Evolutionary conservation across 1,139 yeast species (phyloP).

Genomic region (Meyerozyma carpophila): DNA sequence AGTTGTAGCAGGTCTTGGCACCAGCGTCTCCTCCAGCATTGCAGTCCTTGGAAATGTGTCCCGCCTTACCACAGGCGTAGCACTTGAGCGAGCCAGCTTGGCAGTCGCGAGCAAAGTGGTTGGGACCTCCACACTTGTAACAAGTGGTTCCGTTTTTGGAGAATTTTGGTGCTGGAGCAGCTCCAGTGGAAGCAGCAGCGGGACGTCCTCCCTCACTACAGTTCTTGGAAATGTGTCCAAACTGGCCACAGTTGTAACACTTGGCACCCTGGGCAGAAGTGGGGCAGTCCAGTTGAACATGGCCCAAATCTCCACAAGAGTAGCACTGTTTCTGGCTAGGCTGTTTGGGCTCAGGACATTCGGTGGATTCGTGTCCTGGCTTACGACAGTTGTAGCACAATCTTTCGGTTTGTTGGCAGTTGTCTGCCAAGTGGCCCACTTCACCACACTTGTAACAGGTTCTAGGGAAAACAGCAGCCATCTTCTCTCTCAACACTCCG

Average conservation of each 20-base stretch:
- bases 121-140: conserved; percentile 91
- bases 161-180: conserved; percentile 16
- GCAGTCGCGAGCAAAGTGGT: conserved; percentile 90
- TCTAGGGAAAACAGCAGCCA: conserved; percentile 72
- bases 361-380: conserved; percentile 86
- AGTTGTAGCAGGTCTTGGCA: conserved; percentile 46
- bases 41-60: conserved; percentile 87
- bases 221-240: conserved; percentile 79
- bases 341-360: conserved; percentile 84
- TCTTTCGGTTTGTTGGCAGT: conserved; percentile 76
- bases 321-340: conserved; percentile 82
- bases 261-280: conserved; percentile 44
- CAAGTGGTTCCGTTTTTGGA: conserved; percentile 52
- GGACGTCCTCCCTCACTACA: conserved; percentile 40
- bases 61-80: conserved; percentile 87
- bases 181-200: conserved; percentile 9
- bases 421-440: conserved; percentile 87
- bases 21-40: conserved; percentile 34
- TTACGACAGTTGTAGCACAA: conserved; percentile 90
- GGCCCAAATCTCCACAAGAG: conserved; percentile 76
- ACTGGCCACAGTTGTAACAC: conserved; percentile 58
- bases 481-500: conserved; percentile 10
- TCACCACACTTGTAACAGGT: conserved; percentile 92
- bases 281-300: conserved; percentile 65
- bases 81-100: conserved; percentile 74